Conservation (phyloP, 2,329 filamentous ascomycete genomes). For the Phaeosphaeriaceae sp. region DNA sequence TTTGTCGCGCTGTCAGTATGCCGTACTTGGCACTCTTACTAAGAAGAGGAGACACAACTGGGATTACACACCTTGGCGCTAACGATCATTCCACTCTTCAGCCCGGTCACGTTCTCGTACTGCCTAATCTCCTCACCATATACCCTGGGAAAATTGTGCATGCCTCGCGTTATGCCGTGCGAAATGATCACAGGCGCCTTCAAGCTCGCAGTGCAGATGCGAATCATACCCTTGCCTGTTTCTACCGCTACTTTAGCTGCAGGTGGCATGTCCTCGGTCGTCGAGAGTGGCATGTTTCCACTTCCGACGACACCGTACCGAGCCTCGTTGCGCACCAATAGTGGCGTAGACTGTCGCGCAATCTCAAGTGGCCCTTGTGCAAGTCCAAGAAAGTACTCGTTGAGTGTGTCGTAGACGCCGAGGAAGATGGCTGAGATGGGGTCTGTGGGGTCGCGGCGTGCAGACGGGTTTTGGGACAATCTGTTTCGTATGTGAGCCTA, state of each 20-base stretch:
- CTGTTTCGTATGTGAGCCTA: background rate
- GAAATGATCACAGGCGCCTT: slow-evolving; percentile 79
- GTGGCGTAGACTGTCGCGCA: slow-evolving; percentile 17
- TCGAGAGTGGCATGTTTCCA: slow-evolving; percentile 7
- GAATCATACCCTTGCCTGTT: slow-evolving; percentile 69
- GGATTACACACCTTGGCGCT: slow-evolving; percentile 66
- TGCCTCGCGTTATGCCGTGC: slow-evolving; percentile 78
- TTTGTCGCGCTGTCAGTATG: background rate
- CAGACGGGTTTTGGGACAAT: slow-evolving; percentile 19
- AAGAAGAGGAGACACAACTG: background rate
- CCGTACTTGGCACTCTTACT: no score
- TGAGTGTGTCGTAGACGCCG: slow-evolving; percentile 30
- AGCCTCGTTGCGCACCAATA: slow-evolving; percentile 9
- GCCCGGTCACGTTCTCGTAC: slow-evolving; percentile 74
- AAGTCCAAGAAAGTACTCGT: slow-evolving; percentile 28
- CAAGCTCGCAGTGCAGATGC: slow-evolving; percentile 73
- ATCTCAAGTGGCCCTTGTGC: slow-evolving; percentile 31
- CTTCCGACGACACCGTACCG: background rate
- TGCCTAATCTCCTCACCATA: slow-evolving; percentile 83
- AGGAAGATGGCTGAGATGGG: slow-evolving; percentile 27
- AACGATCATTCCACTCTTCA: slow-evolving; percentile 75
- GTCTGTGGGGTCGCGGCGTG: slow-evolving; percentile 31
- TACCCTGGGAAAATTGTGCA: slow-evolving; percentile 82
- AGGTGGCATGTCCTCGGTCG: background rate
- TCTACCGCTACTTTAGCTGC: slow-evolving; percentile 64